Conservation (phyloP, 129 eudicot species). For the Centrapalus pauciflorus region DNA sequence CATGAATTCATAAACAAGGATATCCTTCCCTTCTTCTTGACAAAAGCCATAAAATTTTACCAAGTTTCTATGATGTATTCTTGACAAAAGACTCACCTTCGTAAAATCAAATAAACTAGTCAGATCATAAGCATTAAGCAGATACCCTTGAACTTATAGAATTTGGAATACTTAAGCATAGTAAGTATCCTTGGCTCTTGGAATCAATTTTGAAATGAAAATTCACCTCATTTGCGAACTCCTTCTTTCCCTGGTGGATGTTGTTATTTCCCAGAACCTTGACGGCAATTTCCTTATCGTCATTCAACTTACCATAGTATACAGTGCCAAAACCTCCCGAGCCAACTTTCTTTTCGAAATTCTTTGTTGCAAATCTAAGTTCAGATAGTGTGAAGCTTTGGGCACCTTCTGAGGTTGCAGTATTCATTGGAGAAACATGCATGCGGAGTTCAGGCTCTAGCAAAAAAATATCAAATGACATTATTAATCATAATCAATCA, state of each 20-base stretch:
- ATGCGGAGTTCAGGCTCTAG: slow-evolving; percentile 37
- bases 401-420: slow-evolving; percentile 69
- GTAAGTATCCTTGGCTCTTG: too few relatives aligned
- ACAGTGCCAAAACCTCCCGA: slow-evolving; percentile 98
- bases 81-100: slow-evolving; percentile 95
- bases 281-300: slow-evolving; percentile 91
- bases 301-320: slow-evolving; percentile 70
- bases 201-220: too few relatives aligned
- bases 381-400: slow-evolving; percentile 78
- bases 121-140: too few relatives aligned
- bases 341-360: slow-evolving; percentile 83
- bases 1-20: slow-evolving; percentile 94
- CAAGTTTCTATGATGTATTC: slow-evolving; percentile 96
- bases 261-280: slow-evolving; percentile 68
- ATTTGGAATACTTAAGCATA: too few relatives aligned
- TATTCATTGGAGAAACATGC: slow-evolving; percentile 44
- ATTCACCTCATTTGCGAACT: slow-evolving; percentile 82
- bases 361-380: slow-evolving; percentile 66
- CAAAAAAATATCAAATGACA: not conserved
- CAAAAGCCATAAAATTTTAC: slow-evolving; percentile 96
- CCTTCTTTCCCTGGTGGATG: slow-evolving; percentile 91
- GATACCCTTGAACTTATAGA: too few relatives aligned
- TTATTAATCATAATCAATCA: too few relatives aligned
- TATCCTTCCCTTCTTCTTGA: slow-evolving; percentile 90
- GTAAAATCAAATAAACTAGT: too few relatives aligned